Conservation (phyloP, 805 yeast species). For the Candida mattraensis region DNA sequence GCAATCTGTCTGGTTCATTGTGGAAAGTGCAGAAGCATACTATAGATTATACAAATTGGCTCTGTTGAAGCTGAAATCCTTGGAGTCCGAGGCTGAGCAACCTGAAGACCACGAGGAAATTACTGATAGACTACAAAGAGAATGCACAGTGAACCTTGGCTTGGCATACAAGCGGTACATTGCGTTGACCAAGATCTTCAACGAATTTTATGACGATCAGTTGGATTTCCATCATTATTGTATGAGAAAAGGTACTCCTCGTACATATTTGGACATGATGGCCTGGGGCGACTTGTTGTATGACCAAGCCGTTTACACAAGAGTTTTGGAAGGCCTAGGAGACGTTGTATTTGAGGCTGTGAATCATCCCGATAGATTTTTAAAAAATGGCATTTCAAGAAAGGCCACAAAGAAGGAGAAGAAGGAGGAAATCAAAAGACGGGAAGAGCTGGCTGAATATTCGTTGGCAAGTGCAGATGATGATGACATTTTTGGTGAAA, state of each 20-base stretch:
- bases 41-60: constrained; percentile 51
- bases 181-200: constrained; percentile 65
- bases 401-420: constrained; percentile 48
- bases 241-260: constrained; percentile 85
- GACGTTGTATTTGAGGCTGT: constrained; percentile 49
- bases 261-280: constrained; percentile 75
- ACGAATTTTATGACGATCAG: constrained; percentile 78
- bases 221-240: constrained; percentile 93
- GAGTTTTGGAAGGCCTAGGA: constrained; percentile 67
- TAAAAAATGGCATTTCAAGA: too few relatives aligned
- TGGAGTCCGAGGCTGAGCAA: constrained; percentile 26
- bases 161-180: constrained; percentile 77
- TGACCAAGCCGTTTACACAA: constrained; percentile 66
- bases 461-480: constrained; percentile 41
- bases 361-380: constrained; percentile 26
- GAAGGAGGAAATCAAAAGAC: constrained; percentile 55
- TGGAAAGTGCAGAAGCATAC: constrained; percentile 84
- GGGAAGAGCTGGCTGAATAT: constrained; percentile 50
- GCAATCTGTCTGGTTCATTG: constrained; percentile 90
- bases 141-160: constrained; percentile 44
- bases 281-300: constrained; percentile 81
- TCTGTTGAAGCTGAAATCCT: constrained; percentile 13
- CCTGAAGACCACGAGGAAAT: constrained; percentile 37
- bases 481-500: constrained; percentile 60
- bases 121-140: constrained; percentile 42